These are phyloP conservation scores for Arxiozyma telluris DNA, from an alignment of 1,139 yeast species.

Conservation along the genomic window DNA sequence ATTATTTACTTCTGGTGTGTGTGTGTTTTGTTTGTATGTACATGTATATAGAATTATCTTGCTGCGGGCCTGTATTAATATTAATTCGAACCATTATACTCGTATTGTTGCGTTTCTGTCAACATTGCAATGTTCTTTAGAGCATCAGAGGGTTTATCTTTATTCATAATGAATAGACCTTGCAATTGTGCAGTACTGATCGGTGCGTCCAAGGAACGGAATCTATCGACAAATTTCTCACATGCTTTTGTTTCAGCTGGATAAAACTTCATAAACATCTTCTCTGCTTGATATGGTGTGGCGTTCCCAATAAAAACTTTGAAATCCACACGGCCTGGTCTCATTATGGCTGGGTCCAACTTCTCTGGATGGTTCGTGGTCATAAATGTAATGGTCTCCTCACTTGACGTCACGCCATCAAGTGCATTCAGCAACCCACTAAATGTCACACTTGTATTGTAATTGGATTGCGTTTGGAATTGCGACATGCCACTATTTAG, in stretches of 20 bases:
- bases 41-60: not conserved
- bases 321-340: constrained; percentile 94
- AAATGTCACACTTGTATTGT: constrained; percentile 80
- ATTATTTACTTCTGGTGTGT: not conserved
- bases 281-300: constrained; percentile 61
- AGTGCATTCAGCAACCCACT: constrained; percentile 88
- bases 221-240: constrained; percentile 42
- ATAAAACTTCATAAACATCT: constrained; percentile 85
- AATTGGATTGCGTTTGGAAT: constrained; percentile 58
- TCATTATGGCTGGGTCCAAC: constrained; percentile 67
- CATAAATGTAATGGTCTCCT: constrained; percentile 93
- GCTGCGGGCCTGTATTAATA: not conserved
- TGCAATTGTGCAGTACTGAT: constrained; percentile 93
- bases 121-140: constrained; percentile 44
- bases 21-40: not conserved
- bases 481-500: constrained; percentile 51
- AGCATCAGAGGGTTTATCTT: constrained; percentile 73
- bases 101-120: not conserved
- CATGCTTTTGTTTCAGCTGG: constrained; percentile 56
- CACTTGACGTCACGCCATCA: constrained; percentile 98
- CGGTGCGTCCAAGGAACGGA: constrained; percentile 16
- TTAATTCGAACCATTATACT: not conserved
- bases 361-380: constrained; percentile 95
- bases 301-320: constrained; percentile 82
- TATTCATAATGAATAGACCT: constrained; percentile 89